Percentiles rank a stretch among this genome's conserved stretches.
phyloP scores from a whole-genome alignment of 2,329 filamentous ascomycete species.

The Magnaporthiopsis incrustans region DNA sequence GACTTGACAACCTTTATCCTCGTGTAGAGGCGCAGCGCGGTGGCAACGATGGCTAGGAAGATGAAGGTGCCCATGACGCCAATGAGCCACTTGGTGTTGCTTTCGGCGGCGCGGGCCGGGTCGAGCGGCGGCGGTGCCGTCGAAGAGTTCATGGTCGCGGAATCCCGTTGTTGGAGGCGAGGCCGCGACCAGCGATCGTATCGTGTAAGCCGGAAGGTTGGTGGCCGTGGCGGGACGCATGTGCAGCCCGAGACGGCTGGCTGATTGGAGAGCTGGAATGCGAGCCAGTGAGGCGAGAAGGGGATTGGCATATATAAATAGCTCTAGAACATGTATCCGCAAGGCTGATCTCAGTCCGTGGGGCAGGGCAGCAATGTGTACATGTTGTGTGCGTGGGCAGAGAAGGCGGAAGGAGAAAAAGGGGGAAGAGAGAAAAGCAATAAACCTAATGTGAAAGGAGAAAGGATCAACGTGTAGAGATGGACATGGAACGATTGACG shows the following conservation, averaged over 20 bases:
- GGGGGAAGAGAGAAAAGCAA: too few species aligned
- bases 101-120: slow-evolving; percentile 1
- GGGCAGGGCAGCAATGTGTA: background rate
- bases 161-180: background rate
- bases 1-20: slow-evolving; percentile 1
- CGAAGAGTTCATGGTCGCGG: background rate
- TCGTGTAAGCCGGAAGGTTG: background rate
- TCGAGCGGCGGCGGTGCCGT: background rate
- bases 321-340: background rate
- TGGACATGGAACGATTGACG: background rate
- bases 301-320: background rate
- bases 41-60: background rate
- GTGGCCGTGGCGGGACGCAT: background rate
- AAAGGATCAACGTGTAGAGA: too few species aligned
- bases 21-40: slow-evolving; percentile 1
- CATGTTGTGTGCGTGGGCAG: too few species aligned
- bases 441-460: too few species aligned
- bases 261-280: too few species aligned
- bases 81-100: slow-evolving; percentile 5
- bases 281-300: background rate
- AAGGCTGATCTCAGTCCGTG: background rate
- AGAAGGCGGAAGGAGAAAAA: background rate
- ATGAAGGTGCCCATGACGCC: slow-evolving; percentile 2
- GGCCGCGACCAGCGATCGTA: background rate
- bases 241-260: too few species aligned